Evolutionary conservation across 805 yeast species (phyloP).

Genomic region (Hanseniaspora nectarophila): DNA sequence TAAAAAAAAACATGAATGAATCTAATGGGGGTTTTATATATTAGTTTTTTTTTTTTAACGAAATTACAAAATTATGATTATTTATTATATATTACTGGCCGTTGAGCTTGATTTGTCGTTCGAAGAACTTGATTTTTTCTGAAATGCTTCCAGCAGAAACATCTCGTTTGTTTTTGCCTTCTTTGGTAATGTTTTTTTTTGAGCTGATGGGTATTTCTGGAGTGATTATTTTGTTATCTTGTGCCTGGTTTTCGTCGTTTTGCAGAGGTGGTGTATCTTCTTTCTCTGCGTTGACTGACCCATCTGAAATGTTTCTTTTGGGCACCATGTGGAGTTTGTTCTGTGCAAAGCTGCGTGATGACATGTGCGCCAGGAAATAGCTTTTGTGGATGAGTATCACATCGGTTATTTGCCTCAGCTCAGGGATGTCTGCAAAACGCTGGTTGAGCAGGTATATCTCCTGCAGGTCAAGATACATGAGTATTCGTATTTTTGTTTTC

Average conservation of each 20-base stretch:
- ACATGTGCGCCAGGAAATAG: background rate
- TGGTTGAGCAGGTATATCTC: too few relatives aligned
- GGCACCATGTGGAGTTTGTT: background rate
- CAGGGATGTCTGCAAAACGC: too few relatives aligned
- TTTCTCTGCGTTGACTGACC: background rate
- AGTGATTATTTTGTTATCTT: too few relatives aligned
- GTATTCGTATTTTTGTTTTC: background rate
- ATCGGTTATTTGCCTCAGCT: background rate
- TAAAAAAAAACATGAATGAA: background rate
- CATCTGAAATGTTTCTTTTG: background rate
- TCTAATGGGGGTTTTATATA: too few relatives aligned
- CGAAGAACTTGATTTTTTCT: conserved; percentile 13
- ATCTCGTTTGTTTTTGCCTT: background rate
- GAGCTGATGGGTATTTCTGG: background rate
- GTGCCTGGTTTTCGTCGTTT: too few relatives aligned
- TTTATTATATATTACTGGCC: background rate
- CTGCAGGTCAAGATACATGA: background rate
- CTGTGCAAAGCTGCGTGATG: background rate
- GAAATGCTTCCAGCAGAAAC: conserved; percentile 6
- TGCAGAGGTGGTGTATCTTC: too few relatives aligned
- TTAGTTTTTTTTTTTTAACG: background rate
- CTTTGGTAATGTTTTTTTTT: background rate
- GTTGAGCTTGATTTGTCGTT: conserved; percentile 5
- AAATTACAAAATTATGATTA: background rate
- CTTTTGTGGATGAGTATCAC: background rate